Evolutionary conservation across 768 basidiomycete genomes (phyloP).

Genomic region (Dioszegia hungarica): DNA sequence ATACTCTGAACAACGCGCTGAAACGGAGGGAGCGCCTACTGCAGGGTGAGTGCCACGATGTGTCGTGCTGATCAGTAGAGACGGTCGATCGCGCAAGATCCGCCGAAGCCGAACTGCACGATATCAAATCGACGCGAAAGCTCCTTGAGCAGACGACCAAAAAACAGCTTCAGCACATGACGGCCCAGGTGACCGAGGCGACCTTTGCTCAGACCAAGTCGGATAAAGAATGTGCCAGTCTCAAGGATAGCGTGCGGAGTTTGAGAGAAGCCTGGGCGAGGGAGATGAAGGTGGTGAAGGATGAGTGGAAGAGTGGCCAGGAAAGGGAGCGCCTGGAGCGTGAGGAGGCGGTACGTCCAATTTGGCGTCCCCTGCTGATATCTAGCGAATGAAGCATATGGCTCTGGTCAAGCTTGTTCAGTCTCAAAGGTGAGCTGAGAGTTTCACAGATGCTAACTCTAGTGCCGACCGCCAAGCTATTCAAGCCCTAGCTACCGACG

Average conservation of each 20-base stretch:
- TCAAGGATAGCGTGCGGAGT: constrained; percentile 45
- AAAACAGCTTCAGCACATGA: constrained; percentile 31
- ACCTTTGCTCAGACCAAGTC: constrained; percentile 35
- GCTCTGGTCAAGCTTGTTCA: constrained; percentile 35
- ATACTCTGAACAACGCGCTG: constrained; percentile 43
- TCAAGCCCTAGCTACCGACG: constrained; percentile 10
- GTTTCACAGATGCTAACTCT: neutral
- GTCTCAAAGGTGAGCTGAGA: constrained; percentile 31
- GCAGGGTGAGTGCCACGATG: constrained; percentile 24
- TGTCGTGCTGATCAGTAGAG: constrained; percentile 29
- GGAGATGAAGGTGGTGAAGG: constrained; percentile 33
- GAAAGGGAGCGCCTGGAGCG: constrained; percentile 31
- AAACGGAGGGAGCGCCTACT: constrained; percentile 42
- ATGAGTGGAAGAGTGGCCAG: constrained; percentile 25
- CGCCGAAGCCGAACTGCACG: constrained; percentile 35
- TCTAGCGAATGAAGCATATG: constrained; percentile 32
- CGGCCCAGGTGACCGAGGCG: constrained; percentile 35
- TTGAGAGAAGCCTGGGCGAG: constrained; percentile 41
- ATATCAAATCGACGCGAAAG: constrained; percentile 28
- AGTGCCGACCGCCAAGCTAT: constrained; percentile 6
- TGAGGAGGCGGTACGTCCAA: constrained; percentile 39
- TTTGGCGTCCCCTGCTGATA: neutral
- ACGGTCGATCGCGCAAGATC: constrained; percentile 45
- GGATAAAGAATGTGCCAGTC: constrained; percentile 37
- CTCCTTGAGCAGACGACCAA: constrained; percentile 35